Base-by-base conservation (phyloP, 192 early-diverging fungal genomes). In the Diversispora eburnea region DNA sequence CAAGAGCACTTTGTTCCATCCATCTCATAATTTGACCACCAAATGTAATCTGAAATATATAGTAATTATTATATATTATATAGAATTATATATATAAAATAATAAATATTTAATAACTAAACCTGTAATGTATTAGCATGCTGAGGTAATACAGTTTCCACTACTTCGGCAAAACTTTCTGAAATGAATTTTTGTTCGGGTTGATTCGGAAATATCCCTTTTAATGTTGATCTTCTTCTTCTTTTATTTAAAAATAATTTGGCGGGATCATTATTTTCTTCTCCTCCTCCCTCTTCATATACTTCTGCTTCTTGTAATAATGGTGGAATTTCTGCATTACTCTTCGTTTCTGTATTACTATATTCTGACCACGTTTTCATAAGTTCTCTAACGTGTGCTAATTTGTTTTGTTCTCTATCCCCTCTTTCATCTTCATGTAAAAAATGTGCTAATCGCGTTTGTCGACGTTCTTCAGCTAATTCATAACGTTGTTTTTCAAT, bases 1-100 rank as follows among this genome's bases (percentile, higher is more conserved):
- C 79, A 5, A 86, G 70, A 4, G 84, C 79, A 74, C 89, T 86
- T 19, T 76, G 81, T 72, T 90, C 89, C 89, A 90, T 90, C 87
- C 87, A 90, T 54, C 84, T 76, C 81, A 90, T 90, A 54, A 90
- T 90, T 63, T 89, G 85, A 20, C 89, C 89, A 66, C 89, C 89
- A 82, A 90, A 90, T 5, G 89, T 90, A 55, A 90, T 90, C 33
- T 78, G 12, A 12, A 12, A 25, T n/a, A 45, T 52, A 54, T 19
- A 25, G 33, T 41, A 62, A 25, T 12, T 13, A 33, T 51, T 17
- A 49, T 8, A 17, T 12, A 41, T 5, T 49, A 54, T 52, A 54
- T n/a, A 46, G 7, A 3, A 25, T 7, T 33, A n/a, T 3, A 4
- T 10, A 5, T 12, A 20, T 5, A 15, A 15, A 22, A 12, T 52